Evolutionary conservation across 306 rosid genomes (phyloP).

Genomic region (Lathyrus sativus): DNA sequence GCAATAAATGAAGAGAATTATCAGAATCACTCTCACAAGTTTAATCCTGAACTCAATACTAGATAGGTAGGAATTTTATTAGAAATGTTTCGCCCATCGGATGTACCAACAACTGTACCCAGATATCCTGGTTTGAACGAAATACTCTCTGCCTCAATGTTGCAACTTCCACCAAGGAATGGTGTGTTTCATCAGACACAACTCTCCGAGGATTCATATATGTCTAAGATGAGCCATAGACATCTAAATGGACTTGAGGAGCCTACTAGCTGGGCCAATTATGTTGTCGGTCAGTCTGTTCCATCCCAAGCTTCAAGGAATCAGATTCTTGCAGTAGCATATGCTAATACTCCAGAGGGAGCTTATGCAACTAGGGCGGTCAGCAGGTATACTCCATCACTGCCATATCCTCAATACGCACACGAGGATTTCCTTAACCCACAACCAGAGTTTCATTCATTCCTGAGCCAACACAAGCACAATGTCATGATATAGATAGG

Average conservation of each 20-base stretch:
- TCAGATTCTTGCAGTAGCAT: constrained; percentile 35
- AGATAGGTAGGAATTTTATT: constrained; percentile 46
- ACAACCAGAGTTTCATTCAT: no score
- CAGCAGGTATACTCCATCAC: no score
- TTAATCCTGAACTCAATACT: no score
- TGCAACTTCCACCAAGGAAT: constrained; percentile 22
- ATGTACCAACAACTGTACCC: constrained; percentile 25
- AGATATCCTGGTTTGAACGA: constrained; percentile 16
- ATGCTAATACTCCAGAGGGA: no score
- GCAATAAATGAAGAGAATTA: no score
- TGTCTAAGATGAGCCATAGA: constrained; percentile 30
- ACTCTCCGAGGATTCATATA: background rate
- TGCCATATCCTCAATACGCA: no score
- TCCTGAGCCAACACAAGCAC: no score
- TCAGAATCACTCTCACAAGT: no score
- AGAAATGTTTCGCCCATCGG: constrained; percentile 45
- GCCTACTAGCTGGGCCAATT: constrained; percentile 26
- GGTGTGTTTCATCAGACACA: constrained; percentile 29
- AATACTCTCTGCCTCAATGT: background rate
- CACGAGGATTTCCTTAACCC: no score
- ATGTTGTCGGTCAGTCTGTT: constrained; percentile 32
- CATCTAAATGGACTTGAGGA: constrained; percentile 23
- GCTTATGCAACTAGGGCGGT: no score
- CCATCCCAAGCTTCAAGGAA: constrained; percentile 29
- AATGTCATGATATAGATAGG: no score